A percentile compares a stretch with the other conserved stretches of the same genome.
These are phyloP conservation scores for Mrakiaceae sp. DNA, from an alignment of 1,284 basidiomycete species.

Conservation along the genomic window DNA sequence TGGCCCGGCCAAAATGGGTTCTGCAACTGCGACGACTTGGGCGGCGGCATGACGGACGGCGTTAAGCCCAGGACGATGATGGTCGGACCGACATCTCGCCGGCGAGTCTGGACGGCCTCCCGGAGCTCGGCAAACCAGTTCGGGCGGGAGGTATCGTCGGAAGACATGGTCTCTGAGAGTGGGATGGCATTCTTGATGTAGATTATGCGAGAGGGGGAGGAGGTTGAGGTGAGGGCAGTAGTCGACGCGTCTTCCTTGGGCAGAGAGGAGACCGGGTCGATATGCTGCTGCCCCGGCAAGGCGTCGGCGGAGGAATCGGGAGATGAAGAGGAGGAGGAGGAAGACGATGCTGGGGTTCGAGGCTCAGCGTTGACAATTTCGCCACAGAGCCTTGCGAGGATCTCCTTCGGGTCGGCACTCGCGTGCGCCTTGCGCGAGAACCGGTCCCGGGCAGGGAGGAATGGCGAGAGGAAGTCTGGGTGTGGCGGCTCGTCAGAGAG, in stretches of 20 bases:
- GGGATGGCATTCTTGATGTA: constrained; percentile 70
- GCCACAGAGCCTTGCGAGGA: constrained; percentile 47
- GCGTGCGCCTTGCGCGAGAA: background rate
- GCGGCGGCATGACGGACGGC: constrained; percentile 50
- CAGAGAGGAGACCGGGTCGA: background rate
- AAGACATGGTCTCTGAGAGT: constrained; percentile 42
- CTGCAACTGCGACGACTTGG: constrained; percentile 14
- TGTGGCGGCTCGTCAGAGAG: background rate
- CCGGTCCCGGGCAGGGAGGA: background rate
- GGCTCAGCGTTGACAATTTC: constrained; percentile 49
- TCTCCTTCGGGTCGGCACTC: background rate
- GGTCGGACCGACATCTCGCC: constrained; percentile 48
- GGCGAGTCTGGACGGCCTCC: constrained; percentile 57
- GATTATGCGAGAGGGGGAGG: constrained; percentile 51
- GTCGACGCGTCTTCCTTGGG: background rate
- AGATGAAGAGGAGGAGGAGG: background rate
- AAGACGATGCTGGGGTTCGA: background rate
- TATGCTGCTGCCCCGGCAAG: constrained; percentile 18
- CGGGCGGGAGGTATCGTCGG: background rate
- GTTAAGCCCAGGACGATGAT: constrained; percentile 72
- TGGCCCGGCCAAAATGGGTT: background rate
- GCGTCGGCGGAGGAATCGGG: constrained; percentile 11
- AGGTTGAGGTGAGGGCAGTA: constrained; percentile 20
- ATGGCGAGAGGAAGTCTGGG: background rate
- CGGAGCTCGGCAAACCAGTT: constrained; percentile 69